phyloP scores from a whole-genome alignment of 176 grass and related monocot species.

The Aegilops bicornis region DNA sequence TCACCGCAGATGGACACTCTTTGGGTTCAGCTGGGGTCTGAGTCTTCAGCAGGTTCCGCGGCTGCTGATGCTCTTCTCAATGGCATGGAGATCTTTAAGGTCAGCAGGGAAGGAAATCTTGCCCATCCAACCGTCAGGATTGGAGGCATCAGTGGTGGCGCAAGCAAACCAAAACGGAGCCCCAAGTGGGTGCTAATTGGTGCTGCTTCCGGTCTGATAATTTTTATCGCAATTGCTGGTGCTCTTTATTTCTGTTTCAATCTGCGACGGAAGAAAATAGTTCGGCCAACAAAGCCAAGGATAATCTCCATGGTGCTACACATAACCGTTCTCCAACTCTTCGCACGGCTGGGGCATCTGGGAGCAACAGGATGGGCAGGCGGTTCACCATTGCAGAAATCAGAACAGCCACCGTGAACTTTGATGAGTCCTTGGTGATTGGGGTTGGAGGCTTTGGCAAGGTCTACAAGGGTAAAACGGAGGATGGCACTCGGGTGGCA shows the following conservation, averaged over 20 bases:
- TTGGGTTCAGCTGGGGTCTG: slow-evolving; percentile 89
- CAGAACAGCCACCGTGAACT: slow-evolving; percentile 70
- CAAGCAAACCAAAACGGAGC: slow-evolving; percentile 42
- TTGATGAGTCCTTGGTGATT: slow-evolving; percentile 82
- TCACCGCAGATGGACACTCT: slow-evolving; percentile 65
- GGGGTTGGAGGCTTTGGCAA: slow-evolving; percentile 95
- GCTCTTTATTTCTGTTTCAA: slow-evolving; percentile 35
- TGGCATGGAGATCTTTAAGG: slow-evolving; percentile 98
- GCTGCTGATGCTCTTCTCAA: slow-evolving; percentile 80
- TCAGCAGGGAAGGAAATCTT: slow-evolving; percentile 73
- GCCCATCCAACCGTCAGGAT: slow-evolving; percentile 63
- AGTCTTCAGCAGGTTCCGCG: slow-evolving; percentile 49
- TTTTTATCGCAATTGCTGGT: slow-evolving; percentile 40
- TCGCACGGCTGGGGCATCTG: slow-evolving; percentile 31
- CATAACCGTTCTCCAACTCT: slow-evolving; percentile 35
- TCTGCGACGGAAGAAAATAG: slow-evolving; percentile 38
- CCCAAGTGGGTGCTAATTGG: slow-evolving; percentile 53
- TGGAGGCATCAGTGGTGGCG: slow-evolving; percentile 24
- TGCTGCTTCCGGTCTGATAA: slow-evolving; percentile 42
- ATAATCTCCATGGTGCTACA: slow-evolving; percentile 57
- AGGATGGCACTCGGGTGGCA: slow-evolving; percentile 55
- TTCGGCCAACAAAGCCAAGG: slow-evolving; percentile 28
- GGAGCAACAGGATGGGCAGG: slow-evolving; percentile 43
- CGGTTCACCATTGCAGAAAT: slow-evolving; percentile 72
- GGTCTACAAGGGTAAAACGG: slow-evolving; percentile 76